Evolutionary conservation across 768 basidiomycete species (phyloP), one percentile per base, ranked within the genome.

Genomic region (Pholiota molesta): DNA sequence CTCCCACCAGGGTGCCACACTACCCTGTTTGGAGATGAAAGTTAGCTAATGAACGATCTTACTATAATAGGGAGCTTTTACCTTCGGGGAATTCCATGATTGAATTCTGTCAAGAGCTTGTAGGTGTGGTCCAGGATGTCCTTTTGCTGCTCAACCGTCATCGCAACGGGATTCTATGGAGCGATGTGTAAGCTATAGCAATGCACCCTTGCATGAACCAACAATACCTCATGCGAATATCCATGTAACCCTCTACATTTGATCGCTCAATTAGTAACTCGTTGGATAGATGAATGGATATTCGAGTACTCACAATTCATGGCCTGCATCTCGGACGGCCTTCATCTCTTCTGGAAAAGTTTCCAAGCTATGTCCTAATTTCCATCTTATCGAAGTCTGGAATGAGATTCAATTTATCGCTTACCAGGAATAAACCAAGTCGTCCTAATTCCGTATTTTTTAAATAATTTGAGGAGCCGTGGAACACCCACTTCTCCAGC

Each of bases 1-100:
- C 71, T 92, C 91, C 90, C 90, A 92, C 89, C 90, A 92, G 0
- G 89, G 90, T 1, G 89, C 90, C 35, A 90, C 88, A 54, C 82
- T 84, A 40, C 86, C 87, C 74, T 78, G 60, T 21, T 14, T 19
- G 47, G 47, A 23, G 13, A 39, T 11, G 3, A 37, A 37, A 16
- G 35, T 14, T 37, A 37, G 42, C 31, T n/a, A 55, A 40, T 14
- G 13, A 13, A 37, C 16, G 31, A 59, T 28, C 9, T 40, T 29
- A 33, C 11, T 40, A 23, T 23, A 10, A 33, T 31, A 37, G 39
- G 47, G 28, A 19, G 21, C 47, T 44, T 64, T 39, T 16, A 75
- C 77, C 69, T 83, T 85, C 0, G 86, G 86, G 85, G 77, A 16
- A 80, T 72, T 26, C 86, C 85, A 62, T 83, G 73, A 69, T 88